Conservation (phyloP, 345 rosid species). For the Syzygium oleosum region DNA sequence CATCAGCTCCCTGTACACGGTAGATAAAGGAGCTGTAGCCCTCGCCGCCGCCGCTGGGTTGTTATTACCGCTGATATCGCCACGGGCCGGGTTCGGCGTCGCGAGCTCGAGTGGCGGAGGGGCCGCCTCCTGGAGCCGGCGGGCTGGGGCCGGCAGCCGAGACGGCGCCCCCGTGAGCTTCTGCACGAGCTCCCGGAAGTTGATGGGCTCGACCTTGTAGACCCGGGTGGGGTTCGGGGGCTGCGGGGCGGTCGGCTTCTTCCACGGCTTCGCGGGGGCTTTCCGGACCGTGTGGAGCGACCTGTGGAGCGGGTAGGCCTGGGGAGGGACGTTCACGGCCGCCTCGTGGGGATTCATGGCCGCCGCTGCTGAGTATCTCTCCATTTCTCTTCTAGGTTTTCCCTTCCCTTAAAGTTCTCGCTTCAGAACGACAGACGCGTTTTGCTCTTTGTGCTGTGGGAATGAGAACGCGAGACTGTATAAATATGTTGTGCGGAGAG, state of each 20-base stretch:
- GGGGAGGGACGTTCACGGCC: not conserved
- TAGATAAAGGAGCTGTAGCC: slow-evolving; percentile 10
- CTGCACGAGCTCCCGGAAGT: slow-evolving; percentile 84
- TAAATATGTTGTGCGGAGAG: not conserved
- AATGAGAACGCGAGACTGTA: not conserved
- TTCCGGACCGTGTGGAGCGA: slow-evolving; percentile 55
- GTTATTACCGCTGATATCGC: not conserved
- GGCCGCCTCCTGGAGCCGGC: slow-evolving; percentile 25
- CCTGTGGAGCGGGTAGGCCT: slow-evolving; percentile 9
- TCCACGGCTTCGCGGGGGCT: slow-evolving; percentile 43
- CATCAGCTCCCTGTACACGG: slow-evolving; percentile 18
- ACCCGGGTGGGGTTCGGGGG: slow-evolving; percentile 58
- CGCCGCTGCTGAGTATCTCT: not conserved
- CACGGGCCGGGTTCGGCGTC: not conserved
- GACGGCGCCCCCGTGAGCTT: slow-evolving; percentile 61
- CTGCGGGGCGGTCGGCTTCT: slow-evolving; percentile 53
- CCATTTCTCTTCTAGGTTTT: not conserved
- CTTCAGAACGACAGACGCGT: not conserved
- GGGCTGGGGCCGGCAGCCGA: slow-evolving; percentile 5
- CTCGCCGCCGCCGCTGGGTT: not conserved
- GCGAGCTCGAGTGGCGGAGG: slow-evolving; percentile 36
- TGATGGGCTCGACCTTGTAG: slow-evolving; percentile 67
- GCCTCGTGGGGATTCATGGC: not conserved
- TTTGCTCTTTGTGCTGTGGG: not conserved
- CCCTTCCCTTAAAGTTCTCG: not conserved